These are phyloP conservation scores for Ligustrum vulgare DNA, from an alignment of 257 asterid genomes.

Conservation along the genomic window DNA sequence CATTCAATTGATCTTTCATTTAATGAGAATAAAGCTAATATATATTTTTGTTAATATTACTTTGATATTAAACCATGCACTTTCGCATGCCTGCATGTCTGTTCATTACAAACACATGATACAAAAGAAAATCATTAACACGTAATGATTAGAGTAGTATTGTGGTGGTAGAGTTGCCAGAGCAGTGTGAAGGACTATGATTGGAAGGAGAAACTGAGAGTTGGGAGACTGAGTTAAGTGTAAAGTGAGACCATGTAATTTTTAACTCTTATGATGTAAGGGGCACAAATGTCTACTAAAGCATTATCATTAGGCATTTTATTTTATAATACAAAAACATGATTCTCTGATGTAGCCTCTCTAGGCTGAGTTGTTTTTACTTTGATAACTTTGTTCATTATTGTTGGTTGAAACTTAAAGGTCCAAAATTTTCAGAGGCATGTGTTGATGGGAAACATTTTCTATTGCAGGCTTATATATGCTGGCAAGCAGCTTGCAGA, in stretches of 20 bases:
- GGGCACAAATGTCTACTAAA: background rate
- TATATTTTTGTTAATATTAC: background rate
- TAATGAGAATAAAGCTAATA: background rate
- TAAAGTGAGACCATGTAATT: background rate
- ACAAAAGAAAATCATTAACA: background rate
- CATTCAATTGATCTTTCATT: background rate
- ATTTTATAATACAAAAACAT: background rate
- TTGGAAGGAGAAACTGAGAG: background rate
- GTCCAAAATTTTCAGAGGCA: background rate
- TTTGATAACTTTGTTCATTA: background rate
- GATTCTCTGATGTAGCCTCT: background rate
- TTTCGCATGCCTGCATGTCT: background rate
- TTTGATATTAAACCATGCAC: background rate
- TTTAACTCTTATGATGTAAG: background rate
- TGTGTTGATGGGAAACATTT: background rate
- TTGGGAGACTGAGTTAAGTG: background rate
- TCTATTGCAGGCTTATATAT: constrained; percentile 59
- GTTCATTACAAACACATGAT: background rate
- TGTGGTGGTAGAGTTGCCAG: background rate
- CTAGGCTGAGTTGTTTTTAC: background rate
- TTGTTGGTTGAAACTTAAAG: background rate
- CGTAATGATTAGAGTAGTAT: background rate
- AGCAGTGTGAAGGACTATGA: background rate
- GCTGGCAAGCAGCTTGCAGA: constrained; percentile 81
- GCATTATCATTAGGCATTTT: background rate